Conservation (phyloP, 1,284 basidiomycete genomes). For the Cryptococcus sp. region DNA sequence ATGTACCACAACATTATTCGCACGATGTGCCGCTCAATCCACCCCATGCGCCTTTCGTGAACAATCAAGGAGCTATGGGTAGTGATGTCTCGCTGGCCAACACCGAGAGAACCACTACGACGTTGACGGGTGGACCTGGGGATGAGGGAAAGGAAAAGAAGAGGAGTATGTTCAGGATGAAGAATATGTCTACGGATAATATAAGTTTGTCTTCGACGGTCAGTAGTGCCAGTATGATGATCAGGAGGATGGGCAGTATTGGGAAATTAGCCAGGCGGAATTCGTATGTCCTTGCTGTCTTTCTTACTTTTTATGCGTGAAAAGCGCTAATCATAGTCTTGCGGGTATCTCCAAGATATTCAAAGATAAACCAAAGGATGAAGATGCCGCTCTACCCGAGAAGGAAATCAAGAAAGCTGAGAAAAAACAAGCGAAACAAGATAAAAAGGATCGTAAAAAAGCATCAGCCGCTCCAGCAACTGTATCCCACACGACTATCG, state of each 20-base stretch:
- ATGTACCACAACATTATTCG: conserved; percentile 26
- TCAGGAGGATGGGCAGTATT: conserved; percentile 90
- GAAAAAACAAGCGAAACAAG: conserved; percentile 49
- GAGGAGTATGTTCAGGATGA: conserved; percentile 67
- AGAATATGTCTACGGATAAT: conserved; percentile 93
- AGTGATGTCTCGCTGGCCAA: conserved; percentile 39
- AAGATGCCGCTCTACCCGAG: conserved; percentile 48
- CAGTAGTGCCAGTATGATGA: conserved; percentile 92
- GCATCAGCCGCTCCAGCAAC: conserved; percentile 63
- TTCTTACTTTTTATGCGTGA: not conserved
- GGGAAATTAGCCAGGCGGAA: conserved; percentile 87
- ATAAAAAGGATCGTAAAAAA: conserved; percentile 48
- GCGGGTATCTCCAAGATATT: conserved; percentile 91
- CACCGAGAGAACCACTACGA: conserved; percentile 38
- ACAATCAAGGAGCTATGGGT: conserved; percentile 28
- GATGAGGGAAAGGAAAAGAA: conserved; percentile 50
- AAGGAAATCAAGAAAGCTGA: conserved; percentile 58
- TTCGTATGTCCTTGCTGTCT: conserved; percentile 45
- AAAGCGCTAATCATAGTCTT: conserved; percentile 49
- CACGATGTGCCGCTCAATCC: conserved; percentile 5
- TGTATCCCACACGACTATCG: conserved; percentile 78
- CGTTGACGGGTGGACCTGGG: conserved; percentile 48
- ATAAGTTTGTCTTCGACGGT: conserved; percentile 96
- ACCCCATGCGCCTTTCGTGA: conserved; percentile 28
- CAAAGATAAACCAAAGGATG: conserved; percentile 76